Evolutionary conservation across 2,329 filamentous ascomycete species (phyloP).

Genomic region (Cladobotryum protrusum): DNA sequence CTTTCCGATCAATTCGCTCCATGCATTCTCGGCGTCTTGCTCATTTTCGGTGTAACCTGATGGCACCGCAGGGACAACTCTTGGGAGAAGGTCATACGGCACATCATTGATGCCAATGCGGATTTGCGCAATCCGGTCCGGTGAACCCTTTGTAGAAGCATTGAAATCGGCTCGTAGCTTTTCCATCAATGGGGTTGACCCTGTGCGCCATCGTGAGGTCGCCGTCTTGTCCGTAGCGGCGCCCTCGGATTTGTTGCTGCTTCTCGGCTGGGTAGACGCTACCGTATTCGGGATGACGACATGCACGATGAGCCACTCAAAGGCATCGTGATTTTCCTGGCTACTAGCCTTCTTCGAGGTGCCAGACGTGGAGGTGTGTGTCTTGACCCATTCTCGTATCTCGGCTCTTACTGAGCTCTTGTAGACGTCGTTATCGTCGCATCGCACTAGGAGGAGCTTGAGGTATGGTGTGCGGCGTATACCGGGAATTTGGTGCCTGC

Average conservation of each 20-base stretch:
- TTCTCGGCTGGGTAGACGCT: conserved; percentile 71
- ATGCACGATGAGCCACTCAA: conserved; percentile 91
- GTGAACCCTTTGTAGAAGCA: conserved; percentile 57
- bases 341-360: conserved; percentile 52
- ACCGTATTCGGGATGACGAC: conserved; percentile 83
- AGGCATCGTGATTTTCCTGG: conserved; percentile 92
- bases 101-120: conserved; percentile 67
- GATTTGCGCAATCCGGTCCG: conserved; percentile 80
- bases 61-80: conserved; percentile 57
- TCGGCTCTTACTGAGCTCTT: conserved; percentile 71
- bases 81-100: conserved; percentile 57
- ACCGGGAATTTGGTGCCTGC: conserved; percentile 92
- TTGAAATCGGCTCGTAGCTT: conserved; percentile 91
- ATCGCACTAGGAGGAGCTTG: conserved; percentile 81
- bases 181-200: conserved; percentile 78
- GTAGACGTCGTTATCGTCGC: conserved; percentile 94
- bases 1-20: conserved; percentile 77
- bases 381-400: conserved; percentile 86
- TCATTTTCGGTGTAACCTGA: conserved; percentile 63
- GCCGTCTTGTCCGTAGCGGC: conserved; percentile 59
- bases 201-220: conserved; percentile 69
- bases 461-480: conserved; percentile 89
- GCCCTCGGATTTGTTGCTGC: conserved; percentile 49
- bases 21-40: conserved; percentile 73
- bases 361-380: conserved; percentile 55